A percentile compares a stretch with the other conserved stretches of the same genome.
phyloP scores from a whole-genome alignment of 2,329 filamentous ascomycete species.

The Epichloe sibirici region DNA sequence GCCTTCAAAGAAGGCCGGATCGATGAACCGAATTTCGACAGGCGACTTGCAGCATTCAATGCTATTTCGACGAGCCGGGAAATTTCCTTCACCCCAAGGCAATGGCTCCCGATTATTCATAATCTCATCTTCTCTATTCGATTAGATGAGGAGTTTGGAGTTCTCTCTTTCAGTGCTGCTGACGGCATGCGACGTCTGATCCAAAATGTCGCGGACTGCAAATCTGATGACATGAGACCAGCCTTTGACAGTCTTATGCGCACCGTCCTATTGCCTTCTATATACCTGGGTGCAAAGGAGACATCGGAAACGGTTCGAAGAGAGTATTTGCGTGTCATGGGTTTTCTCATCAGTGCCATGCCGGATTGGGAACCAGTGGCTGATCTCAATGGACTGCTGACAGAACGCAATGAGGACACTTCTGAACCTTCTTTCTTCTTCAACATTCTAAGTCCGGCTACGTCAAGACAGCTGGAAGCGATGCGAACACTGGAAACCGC shows the following conservation, averaged over 20 bases:
- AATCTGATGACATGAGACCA: constrained; percentile 20
- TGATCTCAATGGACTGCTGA: constrained; percentile 61
- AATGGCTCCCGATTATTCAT: constrained; percentile 81
- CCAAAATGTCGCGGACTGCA: constrained; percentile 40
- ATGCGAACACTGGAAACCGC: constrained; percentile 63
- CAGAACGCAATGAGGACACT: constrained; percentile 49
- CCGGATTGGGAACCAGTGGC: constrained; percentile 57
- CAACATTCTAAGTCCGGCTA: constrained; percentile 83
- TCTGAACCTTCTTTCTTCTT: constrained; percentile 68
- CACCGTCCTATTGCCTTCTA: constrained; percentile 56
- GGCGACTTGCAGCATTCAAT: constrained; percentile 64
- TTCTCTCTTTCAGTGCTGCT: constrained; percentile 68
- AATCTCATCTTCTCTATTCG: constrained; percentile 83
- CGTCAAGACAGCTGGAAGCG: constrained; percentile 73
- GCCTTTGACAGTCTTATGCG: constrained; percentile 48
- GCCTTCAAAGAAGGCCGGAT: constrained; percentile 60
- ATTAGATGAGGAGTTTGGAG: constrained; percentile 77
- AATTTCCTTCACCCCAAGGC: constrained; percentile 47
- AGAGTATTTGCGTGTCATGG: constrained; percentile 71
- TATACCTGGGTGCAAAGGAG: constrained; percentile 66
- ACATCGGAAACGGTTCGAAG: constrained; percentile 71
- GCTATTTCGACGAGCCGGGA: constrained; percentile 54
- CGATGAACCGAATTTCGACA: constrained; percentile 81
- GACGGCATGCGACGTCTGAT: constrained; percentile 71
- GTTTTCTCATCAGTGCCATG: constrained; percentile 61